phyloP scores from a whole-genome alignment of 2,329 filamentous ascomycete genomes.

The Didymosphaeria variabile region DNA sequence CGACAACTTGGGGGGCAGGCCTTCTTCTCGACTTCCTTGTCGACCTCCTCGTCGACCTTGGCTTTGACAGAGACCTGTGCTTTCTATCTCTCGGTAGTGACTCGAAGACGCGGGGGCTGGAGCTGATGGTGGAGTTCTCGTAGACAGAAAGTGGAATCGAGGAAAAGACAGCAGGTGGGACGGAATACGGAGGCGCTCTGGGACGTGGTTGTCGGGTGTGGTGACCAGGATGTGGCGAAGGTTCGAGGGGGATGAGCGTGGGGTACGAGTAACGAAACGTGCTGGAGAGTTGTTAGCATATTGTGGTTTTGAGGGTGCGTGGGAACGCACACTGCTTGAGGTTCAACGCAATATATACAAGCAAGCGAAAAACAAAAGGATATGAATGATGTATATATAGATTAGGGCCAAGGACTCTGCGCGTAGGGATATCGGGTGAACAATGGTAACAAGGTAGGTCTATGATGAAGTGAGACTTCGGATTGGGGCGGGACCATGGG shows the following conservation, averaged over 20 bases:
- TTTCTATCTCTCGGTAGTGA: neutral
- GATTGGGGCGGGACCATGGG: neutral
- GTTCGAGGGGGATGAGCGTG: constrained; percentile 1
- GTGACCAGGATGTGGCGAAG: neutral
- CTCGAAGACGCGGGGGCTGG: neutral
- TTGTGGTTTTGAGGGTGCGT: neutral
- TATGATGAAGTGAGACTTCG: neutral
- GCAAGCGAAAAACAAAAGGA: neutral
- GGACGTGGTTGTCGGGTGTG: neutral
- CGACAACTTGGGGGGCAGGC: neutral
- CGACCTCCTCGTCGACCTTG: neutral
- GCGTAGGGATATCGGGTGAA: neutral
- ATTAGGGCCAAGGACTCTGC: neutral
- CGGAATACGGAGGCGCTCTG: neutral
- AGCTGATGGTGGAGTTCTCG: neutral
- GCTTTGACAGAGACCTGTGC: neutral
- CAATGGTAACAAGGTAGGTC: neutral
- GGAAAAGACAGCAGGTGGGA: neutral
- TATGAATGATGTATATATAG: neutral
- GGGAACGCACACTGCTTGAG: neutral
- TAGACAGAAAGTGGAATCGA: neutral
- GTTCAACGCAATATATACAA: neutral
- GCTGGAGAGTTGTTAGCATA: neutral
- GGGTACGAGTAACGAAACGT: constrained; percentile 4
- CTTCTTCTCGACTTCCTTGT: neutral